Conservation (phyloP, 805 yeast genomes). For the Nakazawaea ambrosiae region DNA sequence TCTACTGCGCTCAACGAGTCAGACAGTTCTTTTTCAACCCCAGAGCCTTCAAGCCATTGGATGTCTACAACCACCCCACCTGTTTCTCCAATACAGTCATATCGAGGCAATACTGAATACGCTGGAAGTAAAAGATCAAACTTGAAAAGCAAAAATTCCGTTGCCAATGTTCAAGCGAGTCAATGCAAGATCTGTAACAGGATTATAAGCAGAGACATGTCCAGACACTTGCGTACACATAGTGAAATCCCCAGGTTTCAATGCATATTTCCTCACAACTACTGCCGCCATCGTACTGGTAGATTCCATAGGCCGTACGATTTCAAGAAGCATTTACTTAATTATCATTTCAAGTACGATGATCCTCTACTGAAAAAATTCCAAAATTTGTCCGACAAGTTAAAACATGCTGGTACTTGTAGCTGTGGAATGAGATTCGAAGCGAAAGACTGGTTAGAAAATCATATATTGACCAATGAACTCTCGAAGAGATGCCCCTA, state of each 20-base stretch:
- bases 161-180: too few relatives aligned
- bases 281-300: slow-evolving; percentile 55
- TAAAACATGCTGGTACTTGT: slow-evolving; percentile 45
- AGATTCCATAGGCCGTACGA: slow-evolving; percentile 64
- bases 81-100: too few relatives aligned
- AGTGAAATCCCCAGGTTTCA: slow-evolving; percentile 46
- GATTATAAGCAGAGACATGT: slow-evolving; percentile 38
- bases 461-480: slow-evolving; percentile 35
- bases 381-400: slow-evolving; percentile 46
- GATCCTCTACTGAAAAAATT: slow-evolving; percentile 33
- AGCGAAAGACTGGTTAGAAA: slow-evolving; percentile 53
- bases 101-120: too few relatives aligned
- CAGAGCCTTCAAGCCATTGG: too few relatives aligned
- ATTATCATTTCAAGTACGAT: slow-evolving; percentile 52
- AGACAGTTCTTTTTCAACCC: too few relatives aligned
- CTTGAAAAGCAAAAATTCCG: too few relatives aligned
- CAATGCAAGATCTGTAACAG: slow-evolving; percentile 2
- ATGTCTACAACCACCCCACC: too few relatives aligned
- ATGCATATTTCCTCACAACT: slow-evolving; percentile 47
- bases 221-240: slow-evolving; percentile 58
- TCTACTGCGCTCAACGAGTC: too few relatives aligned
- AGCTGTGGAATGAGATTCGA: slow-evolving; percentile 40
- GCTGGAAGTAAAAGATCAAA: too few relatives aligned
- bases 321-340: slow-evolving; percentile 57
- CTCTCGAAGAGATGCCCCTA: background rate